phyloP scores from a whole-genome alignment of 257 asterid genomes.

The Coffea eugenioides region DNA sequence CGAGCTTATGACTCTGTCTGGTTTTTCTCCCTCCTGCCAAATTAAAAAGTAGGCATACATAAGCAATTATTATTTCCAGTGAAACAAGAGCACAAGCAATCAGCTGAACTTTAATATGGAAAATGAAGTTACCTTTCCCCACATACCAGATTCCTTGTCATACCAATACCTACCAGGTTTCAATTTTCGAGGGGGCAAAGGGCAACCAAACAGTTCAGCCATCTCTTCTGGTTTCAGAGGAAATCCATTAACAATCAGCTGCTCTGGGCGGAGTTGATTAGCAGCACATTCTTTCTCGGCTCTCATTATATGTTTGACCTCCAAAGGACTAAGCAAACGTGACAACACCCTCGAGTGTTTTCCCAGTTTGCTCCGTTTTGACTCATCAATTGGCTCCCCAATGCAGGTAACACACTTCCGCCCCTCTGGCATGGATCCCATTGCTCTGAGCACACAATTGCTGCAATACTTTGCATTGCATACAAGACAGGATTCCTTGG shows the following conservation, averaged over 20 bases:
- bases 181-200: slow-evolving; percentile 73
- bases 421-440: slow-evolving; percentile 99
- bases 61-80: slow-evolving; percentile 22
- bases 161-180: slow-evolving; percentile 96
- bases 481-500: slow-evolving; percentile 76
- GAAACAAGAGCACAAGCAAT: slow-evolving; percentile 11
- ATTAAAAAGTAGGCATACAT: slow-evolving; percentile 24
- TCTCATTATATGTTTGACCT: slow-evolving; percentile 87
- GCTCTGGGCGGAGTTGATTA: slow-evolving; percentile 93
- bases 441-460: slow-evolving; percentile 90
- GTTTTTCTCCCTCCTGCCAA: slow-evolving; percentile 92
- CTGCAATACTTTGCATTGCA: slow-evolving; percentile 85
- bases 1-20: slow-evolving; percentile 77
- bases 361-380: slow-evolving; percentile 64
- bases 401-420: slow-evolving; percentile 92
- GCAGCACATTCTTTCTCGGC: slow-evolving; percentile 86
- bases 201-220: slow-evolving; percentile 78
- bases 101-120: slow-evolving; percentile 11
- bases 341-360: slow-evolving; percentile 71
- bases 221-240: slow-evolving; percentile 82
- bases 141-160: slow-evolving; percentile 89
- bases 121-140: slow-evolving; percentile 75
- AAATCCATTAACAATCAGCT: slow-evolving; percentile 74
- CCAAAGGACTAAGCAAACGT: slow-evolving; percentile 78
- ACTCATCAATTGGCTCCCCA: slow-evolving; percentile 82